Percentiles rank a stretch among this genome's conserved stretches.
Evolutionary conservation across 495 filamentous ascomycete species (phyloP).

Genomic region (Xylaria flabelliformis): DNA sequence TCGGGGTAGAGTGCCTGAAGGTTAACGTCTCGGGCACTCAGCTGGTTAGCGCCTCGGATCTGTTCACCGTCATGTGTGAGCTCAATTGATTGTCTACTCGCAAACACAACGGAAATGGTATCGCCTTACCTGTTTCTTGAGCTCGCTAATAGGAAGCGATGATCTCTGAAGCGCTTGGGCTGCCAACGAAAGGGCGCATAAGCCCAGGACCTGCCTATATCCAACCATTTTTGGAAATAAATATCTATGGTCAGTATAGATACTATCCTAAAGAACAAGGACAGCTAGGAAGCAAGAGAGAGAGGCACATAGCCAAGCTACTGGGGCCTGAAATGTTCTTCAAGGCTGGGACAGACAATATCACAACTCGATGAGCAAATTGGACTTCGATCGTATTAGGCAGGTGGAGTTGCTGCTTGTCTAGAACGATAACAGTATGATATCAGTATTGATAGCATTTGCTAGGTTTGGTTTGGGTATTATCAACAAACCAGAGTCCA

Average conservation of each 20-base stretch:
- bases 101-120: not conserved
- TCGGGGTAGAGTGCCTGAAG: slow-evolving; percentile 57
- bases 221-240: slow-evolving; percentile 24
- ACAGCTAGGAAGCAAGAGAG: slow-evolving; percentile 15
- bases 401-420: slow-evolving; percentile 11
- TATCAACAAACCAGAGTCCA: slow-evolving; percentile 17
- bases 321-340: slow-evolving; percentile 11
- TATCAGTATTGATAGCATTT: slow-evolving; percentile 1
- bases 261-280: slow-evolving; percentile 12
- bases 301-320: slow-evolving; percentile 2
- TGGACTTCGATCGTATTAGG: slow-evolving; percentile 17
- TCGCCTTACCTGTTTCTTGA: slow-evolving; percentile 27
- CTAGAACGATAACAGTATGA: slow-evolving; percentile 3
- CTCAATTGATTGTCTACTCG: not conserved
- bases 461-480: slow-evolving; percentile 12
- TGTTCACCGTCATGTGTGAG: slow-evolving; percentile 12
- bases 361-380: not conserved
- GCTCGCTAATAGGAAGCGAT: slow-evolving; percentile 27
- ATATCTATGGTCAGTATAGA: slow-evolving; percentile 20
- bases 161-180: slow-evolving; percentile 28
- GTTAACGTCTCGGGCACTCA: slow-evolving; percentile 44
- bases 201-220: slow-evolving; percentile 20
- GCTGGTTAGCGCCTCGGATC: slow-evolving; percentile 10
- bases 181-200: slow-evolving; percentile 25
- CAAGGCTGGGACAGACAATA: slow-evolving; percentile 6